Evolutionary conservation across 768 basidiomycete species (phyloP), one percentile per base, ranked within the genome.

Genomic region (Megacollybia marginata): DNA sequence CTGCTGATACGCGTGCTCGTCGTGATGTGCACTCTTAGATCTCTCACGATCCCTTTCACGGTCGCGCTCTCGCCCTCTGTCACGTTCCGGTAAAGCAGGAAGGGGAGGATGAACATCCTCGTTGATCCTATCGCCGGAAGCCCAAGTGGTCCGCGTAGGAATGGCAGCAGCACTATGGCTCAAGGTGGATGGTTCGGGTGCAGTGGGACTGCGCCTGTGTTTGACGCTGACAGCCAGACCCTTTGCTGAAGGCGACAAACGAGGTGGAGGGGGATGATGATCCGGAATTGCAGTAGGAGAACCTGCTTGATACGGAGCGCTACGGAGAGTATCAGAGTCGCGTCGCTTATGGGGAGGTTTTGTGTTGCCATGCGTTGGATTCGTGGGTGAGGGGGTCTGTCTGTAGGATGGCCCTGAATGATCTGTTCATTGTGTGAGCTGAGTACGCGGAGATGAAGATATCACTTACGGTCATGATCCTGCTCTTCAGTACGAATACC

Each of bases 271-370:
- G 40, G 15, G 54, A 23, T 15, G 40, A 40, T 57, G 55, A 8
- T 56, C 50, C 19, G 82, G 78, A 18, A 80, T 69, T 4, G 73
- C 72, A 1, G 84, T 83, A 1, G 85, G 84, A 9, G 77, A 76
- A n/a, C 68, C 61, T 19, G 65, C 52, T n/a, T 56, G 60, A 16
- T 42, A 45, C 35, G 70, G 69, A 12, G 67, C 62, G 7, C 71
- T 76, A 42, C 83, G 84, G 28, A 88, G 66, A 0, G 88, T 89
- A 54, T 91, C 88, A 0, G 88, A 89, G 50, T 89, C 87, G 23
- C 80, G 77, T 46, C 88, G 80, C 56, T 71, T 75, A 60, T 90
- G 88, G 2, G 62, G 62, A 9, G 67, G 54, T 2, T 61, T 82
- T 33, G 76, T 78, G 13, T 80, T 81, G 49, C 79, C 67, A 10